A percentile compares a stretch with the other conserved stretches of the same genome.
Conservation (phyloP, 257 asterid species). For the Henckelia pumila region DNA sequence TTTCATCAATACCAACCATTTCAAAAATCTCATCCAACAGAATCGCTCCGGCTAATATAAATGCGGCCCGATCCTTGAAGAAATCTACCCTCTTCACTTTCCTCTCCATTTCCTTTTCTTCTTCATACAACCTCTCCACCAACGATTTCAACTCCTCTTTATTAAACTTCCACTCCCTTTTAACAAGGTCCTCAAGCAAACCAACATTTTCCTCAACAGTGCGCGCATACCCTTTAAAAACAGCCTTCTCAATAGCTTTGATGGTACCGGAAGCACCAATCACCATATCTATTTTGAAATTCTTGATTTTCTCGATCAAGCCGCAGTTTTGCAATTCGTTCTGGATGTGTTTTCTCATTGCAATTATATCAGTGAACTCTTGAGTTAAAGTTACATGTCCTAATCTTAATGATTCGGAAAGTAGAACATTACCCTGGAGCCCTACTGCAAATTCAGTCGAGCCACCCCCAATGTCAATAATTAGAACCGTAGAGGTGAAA, state of each 20-base stretch:
- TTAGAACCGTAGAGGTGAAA: conserved; percentile 44
- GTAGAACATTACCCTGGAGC: conserved; percentile 43
- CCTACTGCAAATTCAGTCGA: conserved; percentile 75
- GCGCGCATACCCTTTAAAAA: conserved; percentile 45
- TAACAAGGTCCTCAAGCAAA: conserved; percentile 36
- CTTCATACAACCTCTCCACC: conserved; percentile 44
- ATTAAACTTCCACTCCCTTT: conserved; percentile 66
- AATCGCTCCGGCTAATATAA: conserved; percentile 66
- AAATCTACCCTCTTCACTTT: conserved; percentile 37
- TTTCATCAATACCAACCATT: conserved; percentile 54
- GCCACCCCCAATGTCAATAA: conserved; percentile 84
- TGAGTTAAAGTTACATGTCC: conserved; percentile 70
- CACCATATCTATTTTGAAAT: conserved; percentile 47
- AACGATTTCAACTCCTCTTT: conserved; percentile 54
- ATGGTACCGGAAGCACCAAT: conserved; percentile 80
- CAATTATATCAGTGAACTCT: conserved; percentile 31
- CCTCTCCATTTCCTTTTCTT: conserved; percentile 44
- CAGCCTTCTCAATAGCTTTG: conserved; percentile 64
- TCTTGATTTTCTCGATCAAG: conserved; percentile 42
- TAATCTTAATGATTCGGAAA: conserved; percentile 52
- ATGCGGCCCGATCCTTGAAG: conserved; percentile 53
- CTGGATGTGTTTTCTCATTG: conserved; percentile 50
- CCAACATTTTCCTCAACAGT: conserved; percentile 34
- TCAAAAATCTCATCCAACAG: conserved; percentile 60
- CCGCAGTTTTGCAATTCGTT: conserved; percentile 39